Conservation (phyloP, 441 rosid genomes). For the Populus hybrid region DNA sequence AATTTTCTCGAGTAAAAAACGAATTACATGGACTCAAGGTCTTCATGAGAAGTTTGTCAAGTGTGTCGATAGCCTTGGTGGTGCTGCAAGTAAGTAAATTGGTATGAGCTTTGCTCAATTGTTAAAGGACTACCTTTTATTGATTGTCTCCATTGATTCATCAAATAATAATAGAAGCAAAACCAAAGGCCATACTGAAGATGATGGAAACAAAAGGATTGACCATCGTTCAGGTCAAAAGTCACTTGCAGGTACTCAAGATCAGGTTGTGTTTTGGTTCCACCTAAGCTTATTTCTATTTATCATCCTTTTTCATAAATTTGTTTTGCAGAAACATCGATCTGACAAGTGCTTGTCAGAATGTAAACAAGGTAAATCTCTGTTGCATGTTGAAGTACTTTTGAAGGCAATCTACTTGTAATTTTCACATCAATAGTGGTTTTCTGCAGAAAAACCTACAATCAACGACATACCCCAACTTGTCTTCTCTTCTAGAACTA, state of each 20-base stretch:
- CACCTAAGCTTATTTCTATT: conserved; percentile 1
- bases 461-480: neutral
- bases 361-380: conserved; percentile 49
- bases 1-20: conserved; percentile 40
- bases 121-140: conserved; percentile 1
- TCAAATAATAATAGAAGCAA: conserved; percentile 53
- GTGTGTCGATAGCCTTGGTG: conserved; percentile 74
- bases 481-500: conserved; percentile 30
- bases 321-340: conserved; percentile 65
- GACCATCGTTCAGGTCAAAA: conserved; percentile 90
- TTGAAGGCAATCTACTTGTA: neutral
- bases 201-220: conserved; percentile 82
- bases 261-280: neutral
- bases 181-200: conserved; percentile 85
- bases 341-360: conserved; percentile 68
- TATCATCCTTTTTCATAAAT: conserved; percentile 1
- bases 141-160: neutral
- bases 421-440: neutral
- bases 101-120: neutral
- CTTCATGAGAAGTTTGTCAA: conserved; percentile 88
- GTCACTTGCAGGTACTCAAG: conserved; percentile 72
- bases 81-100: conserved; percentile 68
- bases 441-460: neutral
- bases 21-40: conserved; percentile 92
- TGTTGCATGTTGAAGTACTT: neutral